Evolutionary conservation across 495 filamentous ascomycete genomes (phyloP).

Genomic region (Neurospora sp.): DNA sequence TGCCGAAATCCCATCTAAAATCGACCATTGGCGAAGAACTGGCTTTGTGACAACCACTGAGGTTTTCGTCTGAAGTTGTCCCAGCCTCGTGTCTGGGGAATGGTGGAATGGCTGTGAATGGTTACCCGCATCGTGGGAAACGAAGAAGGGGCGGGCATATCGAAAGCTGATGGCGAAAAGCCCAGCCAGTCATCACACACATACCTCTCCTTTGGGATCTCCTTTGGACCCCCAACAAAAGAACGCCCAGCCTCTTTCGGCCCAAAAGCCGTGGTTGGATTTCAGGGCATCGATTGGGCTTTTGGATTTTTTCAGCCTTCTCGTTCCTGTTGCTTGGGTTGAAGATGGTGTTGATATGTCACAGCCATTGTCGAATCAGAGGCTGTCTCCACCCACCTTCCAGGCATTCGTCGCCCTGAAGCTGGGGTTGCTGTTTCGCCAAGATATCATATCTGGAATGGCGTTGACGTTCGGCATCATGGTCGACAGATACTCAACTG

Average conservation of each 20-base stretch:
- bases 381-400: slow-evolving; percentile 20
- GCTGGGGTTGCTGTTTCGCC: not conserved
- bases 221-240: not conserved
- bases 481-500: not conserved
- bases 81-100: slow-evolving; percentile 13
- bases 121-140: not conserved
- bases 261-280: slow-evolving; percentile 12
- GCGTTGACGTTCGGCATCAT: not conserved
- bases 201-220: slow-evolving; percentile 4
- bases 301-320: slow-evolving; percentile 14
- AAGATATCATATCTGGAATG: not conserved
- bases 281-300: not conserved
- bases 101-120: not conserved
- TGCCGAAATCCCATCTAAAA: not conserved
- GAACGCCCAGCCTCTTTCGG: slow-evolving; percentile 10
- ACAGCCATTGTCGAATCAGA: slow-evolving; percentile 33
- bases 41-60: slow-evolving; percentile 10
- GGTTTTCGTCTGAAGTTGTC: not conserved
- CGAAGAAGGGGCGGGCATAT: not conserved
- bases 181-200: slow-evolving; percentile 10
- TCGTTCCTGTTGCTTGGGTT: slow-evolving; percentile 24
- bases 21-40: slow-evolving; percentile 19
- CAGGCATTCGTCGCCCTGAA: not conserved
- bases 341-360: slow-evolving; percentile 19
- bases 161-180: not conserved